Conservation (phyloP, 768 basidiomycete species). For the Hygrophorus russula region DNA sequence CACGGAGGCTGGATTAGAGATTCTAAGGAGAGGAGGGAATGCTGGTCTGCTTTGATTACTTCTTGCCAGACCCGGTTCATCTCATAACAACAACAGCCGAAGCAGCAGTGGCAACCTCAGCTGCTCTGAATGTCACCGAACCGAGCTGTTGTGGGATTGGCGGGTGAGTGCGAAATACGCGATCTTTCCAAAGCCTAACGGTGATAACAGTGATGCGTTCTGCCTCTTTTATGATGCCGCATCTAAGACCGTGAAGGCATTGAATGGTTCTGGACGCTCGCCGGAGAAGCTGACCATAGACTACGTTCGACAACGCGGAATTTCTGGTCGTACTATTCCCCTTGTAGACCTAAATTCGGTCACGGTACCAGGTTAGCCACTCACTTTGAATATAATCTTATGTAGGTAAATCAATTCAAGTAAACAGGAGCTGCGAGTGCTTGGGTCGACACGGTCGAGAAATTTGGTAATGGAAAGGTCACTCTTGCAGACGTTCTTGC, state of each 20-base stretch:
- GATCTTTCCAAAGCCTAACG: neutral
- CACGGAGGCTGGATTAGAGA: conserved; percentile 83
- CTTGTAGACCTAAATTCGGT: conserved; percentile 78
- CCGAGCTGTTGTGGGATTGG: conserved; percentile 88
- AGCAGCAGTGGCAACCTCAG: conserved; percentile 89
- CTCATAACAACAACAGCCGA: conserved; percentile 44
- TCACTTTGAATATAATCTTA: neutral
- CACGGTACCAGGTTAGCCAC: conserved; percentile 61
- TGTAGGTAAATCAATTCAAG: conserved; percentile 4
- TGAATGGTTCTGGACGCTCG: conserved; percentile 89
- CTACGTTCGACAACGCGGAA: conserved; percentile 56
- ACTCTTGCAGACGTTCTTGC: conserved; percentile 59
- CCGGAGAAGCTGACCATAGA: conserved; percentile 74
- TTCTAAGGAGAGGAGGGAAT: conserved; percentile 89
- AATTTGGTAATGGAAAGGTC: conserved; percentile 67
- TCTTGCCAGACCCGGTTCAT: neutral
- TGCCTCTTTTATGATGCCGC: conserved; percentile 87
- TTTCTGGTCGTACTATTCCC: conserved; percentile 62
- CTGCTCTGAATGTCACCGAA: conserved; percentile 86
- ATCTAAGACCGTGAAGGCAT: conserved; percentile 69
- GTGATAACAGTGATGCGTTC: conserved; percentile 61
- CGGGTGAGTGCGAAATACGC: conserved; percentile 40
- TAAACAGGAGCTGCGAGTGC: conserved; percentile 77
- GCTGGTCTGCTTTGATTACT: conserved; percentile 48
- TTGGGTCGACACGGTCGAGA: conserved; percentile 84